Conservation (phyloP, 129 eudicot species). For the Chrysanthemum makinoi region DNA sequence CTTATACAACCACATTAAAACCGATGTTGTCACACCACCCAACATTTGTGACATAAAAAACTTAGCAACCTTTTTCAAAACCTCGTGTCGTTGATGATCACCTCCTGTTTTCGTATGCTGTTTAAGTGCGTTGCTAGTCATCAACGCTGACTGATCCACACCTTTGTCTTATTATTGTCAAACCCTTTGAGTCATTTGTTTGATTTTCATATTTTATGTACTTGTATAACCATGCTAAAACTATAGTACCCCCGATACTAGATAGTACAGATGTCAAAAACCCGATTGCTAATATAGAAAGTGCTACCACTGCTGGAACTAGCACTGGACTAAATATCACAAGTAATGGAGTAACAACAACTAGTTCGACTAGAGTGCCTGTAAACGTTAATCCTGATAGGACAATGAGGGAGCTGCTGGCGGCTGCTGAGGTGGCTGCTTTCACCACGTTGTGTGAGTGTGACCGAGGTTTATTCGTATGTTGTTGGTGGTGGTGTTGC, state of each 20-base stretch:
- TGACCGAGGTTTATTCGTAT: background rate
- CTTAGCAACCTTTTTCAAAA: too few relatives aligned
- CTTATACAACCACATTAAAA: background rate
- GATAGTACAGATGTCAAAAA: background rate
- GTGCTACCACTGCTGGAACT: background rate
- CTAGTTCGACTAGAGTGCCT: background rate
- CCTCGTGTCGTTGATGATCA: too few relatives aligned
- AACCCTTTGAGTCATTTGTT: too few relatives aligned
- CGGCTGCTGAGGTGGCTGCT: slow-evolving; percentile 41
- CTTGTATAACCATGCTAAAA: background rate
- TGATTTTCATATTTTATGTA: background rate
- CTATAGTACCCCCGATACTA: background rate
- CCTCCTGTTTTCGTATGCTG: too few relatives aligned
- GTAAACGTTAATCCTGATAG: background rate
- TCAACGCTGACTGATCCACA: too few relatives aligned
- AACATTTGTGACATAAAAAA: too few relatives aligned
- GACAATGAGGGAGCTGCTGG: too few relatives aligned
- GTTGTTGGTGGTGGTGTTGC: background rate
- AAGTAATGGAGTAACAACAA: background rate
- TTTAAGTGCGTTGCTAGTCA: too few relatives aligned
- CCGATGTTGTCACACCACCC: background rate
- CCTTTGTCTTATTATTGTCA: too few relatives aligned
- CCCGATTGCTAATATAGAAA: background rate
- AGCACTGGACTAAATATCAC: background rate
- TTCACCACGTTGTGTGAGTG: slow-evolving; percentile 45